phyloP scores from a whole-genome alignment of 176 grass and related monocot species.

The Triticum turgidum region DNA sequence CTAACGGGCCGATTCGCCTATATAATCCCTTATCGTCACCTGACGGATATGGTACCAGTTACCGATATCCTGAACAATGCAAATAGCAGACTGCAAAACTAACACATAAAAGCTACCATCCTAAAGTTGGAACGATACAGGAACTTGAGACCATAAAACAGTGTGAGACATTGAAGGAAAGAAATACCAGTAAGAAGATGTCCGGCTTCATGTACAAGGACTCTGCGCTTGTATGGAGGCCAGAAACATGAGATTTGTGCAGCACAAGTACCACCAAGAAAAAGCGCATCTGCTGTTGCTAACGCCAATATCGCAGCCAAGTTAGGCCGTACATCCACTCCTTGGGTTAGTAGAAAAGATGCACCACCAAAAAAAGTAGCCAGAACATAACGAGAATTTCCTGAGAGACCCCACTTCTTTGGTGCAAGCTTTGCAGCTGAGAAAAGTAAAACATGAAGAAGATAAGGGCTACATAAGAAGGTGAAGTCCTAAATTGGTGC shows the following conservation, averaged over 20 bases:
- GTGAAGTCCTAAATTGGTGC: conserved; percentile 10
- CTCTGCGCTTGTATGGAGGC: conserved; percentile 77
- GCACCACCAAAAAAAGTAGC: conserved; percentile 63
- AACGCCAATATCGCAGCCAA: conserved; percentile 70
- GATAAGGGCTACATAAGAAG: conserved; percentile 1
- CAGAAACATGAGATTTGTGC: conserved; percentile 88
- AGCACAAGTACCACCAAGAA: conserved; percentile 74
- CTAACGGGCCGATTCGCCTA: too few relatives aligned
- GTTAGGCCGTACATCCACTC: conserved; percentile 75
- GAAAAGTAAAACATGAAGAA: conserved; percentile 24
- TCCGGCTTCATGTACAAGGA: conserved; percentile 93
- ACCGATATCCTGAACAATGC: too few relatives aligned
- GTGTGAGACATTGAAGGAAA: conserved; percentile 5
- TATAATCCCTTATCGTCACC: too few relatives aligned
- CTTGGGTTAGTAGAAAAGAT: conserved; percentile 75
- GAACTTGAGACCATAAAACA: not conserved
- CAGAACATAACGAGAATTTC: conserved; percentile 65
- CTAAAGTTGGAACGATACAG: not conserved
- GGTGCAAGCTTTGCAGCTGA: conserved; percentile 81
- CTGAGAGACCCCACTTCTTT: conserved; percentile 84
- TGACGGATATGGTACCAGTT: too few relatives aligned
- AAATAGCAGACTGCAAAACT: not conserved
- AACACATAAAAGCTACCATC: conserved; percentile 5
- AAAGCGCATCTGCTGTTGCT: conserved; percentile 62
- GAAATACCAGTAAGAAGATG: conserved; percentile 82